phyloP scores from a whole-genome alignment of 169 alveolate species.

The Sarcocystis neurona region DNA sequence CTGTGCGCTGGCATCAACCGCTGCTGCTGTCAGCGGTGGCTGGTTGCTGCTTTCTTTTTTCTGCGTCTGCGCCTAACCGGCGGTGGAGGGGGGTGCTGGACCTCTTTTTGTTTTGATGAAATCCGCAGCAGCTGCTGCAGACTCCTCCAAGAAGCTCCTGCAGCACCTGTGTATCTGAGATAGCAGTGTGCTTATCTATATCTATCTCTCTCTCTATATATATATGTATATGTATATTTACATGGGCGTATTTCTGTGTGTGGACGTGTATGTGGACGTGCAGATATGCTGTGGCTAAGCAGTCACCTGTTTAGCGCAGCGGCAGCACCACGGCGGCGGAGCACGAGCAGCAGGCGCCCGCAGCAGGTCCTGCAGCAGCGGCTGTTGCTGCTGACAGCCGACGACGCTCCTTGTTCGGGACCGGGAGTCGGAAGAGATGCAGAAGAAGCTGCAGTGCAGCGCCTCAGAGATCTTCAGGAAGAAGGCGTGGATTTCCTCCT shows the following conservation, averaged over 20 bases:
- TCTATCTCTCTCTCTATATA: too few relatives aligned
- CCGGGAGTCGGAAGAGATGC: background rate
- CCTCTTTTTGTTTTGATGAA: too few relatives aligned
- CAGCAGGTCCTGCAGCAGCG: background rate
- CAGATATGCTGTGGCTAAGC: background rate
- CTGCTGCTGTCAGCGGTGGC: too few relatives aligned
- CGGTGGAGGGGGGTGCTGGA: too few relatives aligned
- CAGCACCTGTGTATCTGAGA: too few relatives aligned
- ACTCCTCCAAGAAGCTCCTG: too few relatives aligned
- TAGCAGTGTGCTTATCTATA: too few relatives aligned
- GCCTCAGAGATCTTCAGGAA: background rate
- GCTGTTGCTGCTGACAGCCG: background rate
- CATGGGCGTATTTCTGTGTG: background rate
- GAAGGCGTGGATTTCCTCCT: constrained; percentile 10
- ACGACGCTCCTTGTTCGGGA: background rate
- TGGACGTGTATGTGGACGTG: background rate
- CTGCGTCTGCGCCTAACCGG: too few relatives aligned
- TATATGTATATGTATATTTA: too few relatives aligned
- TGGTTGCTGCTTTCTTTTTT: too few relatives aligned
- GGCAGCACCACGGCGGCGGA: background rate
- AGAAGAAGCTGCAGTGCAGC: background rate
- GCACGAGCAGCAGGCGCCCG: background rate
- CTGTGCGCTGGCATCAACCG: too few relatives aligned
- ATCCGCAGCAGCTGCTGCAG: too few relatives aligned
- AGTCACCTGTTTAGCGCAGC: constrained; percentile 4